A percentile compares a stretch with the other conserved stretches of the same genome.
Evolutionary conservation across 1,284 basidiomycete species (phyloP).

Genomic region (Schizopora paradoxa): DNA sequence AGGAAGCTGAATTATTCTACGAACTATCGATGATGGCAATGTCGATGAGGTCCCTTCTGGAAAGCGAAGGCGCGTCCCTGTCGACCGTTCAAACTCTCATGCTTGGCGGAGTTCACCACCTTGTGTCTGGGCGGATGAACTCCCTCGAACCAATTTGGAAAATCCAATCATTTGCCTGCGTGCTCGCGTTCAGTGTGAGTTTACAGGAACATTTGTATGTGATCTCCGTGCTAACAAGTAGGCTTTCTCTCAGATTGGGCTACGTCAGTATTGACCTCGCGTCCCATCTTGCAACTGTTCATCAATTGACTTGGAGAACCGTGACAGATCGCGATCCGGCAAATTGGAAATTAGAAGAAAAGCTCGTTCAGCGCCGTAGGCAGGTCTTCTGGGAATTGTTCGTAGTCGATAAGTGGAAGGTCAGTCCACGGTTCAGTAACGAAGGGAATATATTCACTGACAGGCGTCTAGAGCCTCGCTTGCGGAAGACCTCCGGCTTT

Average conservation of each 20-base stretch:
- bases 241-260: conserved; percentile 23
- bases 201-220: not conserved
- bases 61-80: conserved; percentile 35
- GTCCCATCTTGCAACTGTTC: not conserved
- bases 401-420: conserved; percentile 13
- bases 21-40: conserved; percentile 29
- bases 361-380: conserved; percentile 11
- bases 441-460: not conserved
- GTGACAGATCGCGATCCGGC: conserved; percentile 16
- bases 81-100: conserved; percentile 29
- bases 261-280: conserved; percentile 22
- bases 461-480: conserved; percentile 15
- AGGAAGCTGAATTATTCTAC: conserved; percentile 24
- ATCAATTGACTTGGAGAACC: not conserved
- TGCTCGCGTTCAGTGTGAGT: conserved; percentile 25
- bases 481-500: conserved; percentile 15
- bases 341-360: conserved; percentile 15
- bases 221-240: not conserved
- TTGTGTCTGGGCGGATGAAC: conserved; percentile 21
- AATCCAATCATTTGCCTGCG: conserved; percentile 21
- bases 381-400: conserved; percentile 17
- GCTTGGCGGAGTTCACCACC: conserved; percentile 21
- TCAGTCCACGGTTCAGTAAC: not conserved
- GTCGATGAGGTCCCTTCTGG: conserved; percentile 34
- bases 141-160: conserved; percentile 25